Evolutionary conservation across 768 basidiomycete species (phyloP).

Genomic region (Mycena kentingensis): DNA sequence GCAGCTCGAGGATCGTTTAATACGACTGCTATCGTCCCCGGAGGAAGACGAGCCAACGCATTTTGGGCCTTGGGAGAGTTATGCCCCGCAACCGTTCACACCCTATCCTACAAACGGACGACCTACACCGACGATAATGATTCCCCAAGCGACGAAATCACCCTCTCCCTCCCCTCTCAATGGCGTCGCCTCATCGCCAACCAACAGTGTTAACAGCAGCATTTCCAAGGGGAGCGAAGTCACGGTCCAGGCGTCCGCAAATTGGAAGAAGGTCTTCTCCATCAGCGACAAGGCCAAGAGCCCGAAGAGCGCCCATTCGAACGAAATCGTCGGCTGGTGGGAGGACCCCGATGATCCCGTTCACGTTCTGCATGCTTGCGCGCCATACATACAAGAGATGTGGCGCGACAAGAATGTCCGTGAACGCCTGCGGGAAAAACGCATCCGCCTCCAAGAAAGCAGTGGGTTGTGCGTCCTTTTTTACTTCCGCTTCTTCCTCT

Average conservation of each 20-base stretch:
- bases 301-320: constrained; percentile 69
- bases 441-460: constrained; percentile 75
- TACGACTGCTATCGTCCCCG: constrained; percentile 63
- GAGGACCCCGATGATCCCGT: constrained; percentile 83
- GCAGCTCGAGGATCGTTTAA: constrained; percentile 71
- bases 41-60: constrained; percentile 73
- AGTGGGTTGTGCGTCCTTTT: constrained; percentile 71
- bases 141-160: constrained; percentile 40
- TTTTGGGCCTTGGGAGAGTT: constrained; percentile 47
- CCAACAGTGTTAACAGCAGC: constrained; percentile 33
- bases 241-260: constrained; percentile 58
- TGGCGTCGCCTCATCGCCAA: constrained; percentile 26
- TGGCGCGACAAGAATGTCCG: constrained; percentile 76
- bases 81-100: constrained; percentile 26
- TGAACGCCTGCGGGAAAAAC: constrained; percentile 62
- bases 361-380: constrained; percentile 65
- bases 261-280: constrained; percentile 71
- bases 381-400: constrained; percentile 67
- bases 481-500: constrained; percentile 13
- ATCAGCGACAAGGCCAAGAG: constrained; percentile 62
- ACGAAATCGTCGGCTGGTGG: constrained; percentile 81
- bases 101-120: constrained; percentile 40
- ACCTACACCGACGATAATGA: constrained; percentile 51
- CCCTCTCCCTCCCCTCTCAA: constrained; percentile 34
- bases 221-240: constrained; percentile 52